Evolutionary conservation across 371 early-diverging fungal genomes (phyloP).

Genomic region (Haplosporangium sp.): DNA sequence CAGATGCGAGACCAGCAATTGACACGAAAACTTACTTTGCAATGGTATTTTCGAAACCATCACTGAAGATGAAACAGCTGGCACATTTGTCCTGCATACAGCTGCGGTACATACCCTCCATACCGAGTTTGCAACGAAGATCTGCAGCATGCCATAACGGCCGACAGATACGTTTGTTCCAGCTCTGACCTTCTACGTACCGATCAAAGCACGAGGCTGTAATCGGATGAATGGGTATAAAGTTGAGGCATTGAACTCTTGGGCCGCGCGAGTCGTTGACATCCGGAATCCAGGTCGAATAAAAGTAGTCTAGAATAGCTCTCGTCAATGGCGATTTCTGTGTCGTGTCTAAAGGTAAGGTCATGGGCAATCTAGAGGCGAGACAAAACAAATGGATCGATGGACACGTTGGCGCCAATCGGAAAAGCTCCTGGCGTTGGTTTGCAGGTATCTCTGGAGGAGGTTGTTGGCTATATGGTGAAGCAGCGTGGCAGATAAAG

Average conservation of each 20-base stretch:
- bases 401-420: constrained; percentile 47
- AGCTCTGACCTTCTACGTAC: constrained; percentile 41
- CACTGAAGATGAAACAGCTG: constrained; percentile 51
- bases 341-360: constrained; percentile 40
- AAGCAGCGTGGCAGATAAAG: constrained; percentile 45
- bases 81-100: constrained; percentile 55
- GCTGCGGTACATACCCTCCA: constrained; percentile 54
- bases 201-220: constrained; percentile 50
- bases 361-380: constrained; percentile 53
- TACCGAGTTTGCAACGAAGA: constrained; percentile 45
- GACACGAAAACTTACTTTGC: constrained; percentile 34
- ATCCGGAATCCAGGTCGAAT: constrained; percentile 44
- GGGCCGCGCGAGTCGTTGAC: constrained; percentile 27
- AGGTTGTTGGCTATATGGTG: constrained; percentile 41
- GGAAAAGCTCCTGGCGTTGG: constrained; percentile 40
- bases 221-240: constrained; percentile 52
- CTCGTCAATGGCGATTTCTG: constrained; percentile 50
- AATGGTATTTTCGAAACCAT: constrained; percentile 41
- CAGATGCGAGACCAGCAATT: background rate
- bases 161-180: constrained; percentile 49
- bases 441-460: constrained; percentile 45
- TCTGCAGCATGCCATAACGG: constrained; percentile 53
- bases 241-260: constrained; percentile 50
- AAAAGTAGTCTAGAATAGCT: constrained; percentile 49
- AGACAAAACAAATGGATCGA: constrained; percentile 51